phyloP scores from a whole-genome alignment of 306 rosid species.

The Delonix regia region DNA sequence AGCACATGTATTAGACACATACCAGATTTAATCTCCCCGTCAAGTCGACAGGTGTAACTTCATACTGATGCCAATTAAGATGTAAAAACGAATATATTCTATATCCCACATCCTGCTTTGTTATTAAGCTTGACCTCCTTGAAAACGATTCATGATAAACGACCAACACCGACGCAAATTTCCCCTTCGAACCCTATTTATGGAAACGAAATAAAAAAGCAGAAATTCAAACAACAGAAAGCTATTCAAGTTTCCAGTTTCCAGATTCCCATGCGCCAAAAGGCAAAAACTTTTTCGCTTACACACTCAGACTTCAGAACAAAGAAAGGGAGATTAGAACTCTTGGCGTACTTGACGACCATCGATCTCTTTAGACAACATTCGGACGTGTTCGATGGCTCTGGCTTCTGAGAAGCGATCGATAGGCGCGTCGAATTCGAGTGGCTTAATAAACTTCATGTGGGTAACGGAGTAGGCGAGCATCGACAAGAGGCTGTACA shows the following conservation, averaged over 20 bases:
- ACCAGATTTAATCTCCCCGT: background rate
- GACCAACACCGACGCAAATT: background rate
- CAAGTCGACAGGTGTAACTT: background rate
- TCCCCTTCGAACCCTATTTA: background rate
- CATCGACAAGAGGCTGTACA: constrained; percentile 70
- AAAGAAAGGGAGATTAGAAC: background rate
- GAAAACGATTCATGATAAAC: background rate
- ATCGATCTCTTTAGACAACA: constrained; percentile 80
- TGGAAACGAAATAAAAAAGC: background rate
- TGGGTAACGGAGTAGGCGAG: constrained; percentile 62
- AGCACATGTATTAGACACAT: background rate
- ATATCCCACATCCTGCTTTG: background rate
- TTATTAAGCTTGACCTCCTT: background rate
- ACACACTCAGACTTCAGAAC: background rate
- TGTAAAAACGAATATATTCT: background rate
- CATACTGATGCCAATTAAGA: background rate
- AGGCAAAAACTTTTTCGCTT: background rate
- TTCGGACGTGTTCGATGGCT: constrained; percentile 74
- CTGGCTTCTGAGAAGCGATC: constrained; percentile 89
- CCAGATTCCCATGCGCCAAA: background rate
- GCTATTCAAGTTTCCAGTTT: background rate
- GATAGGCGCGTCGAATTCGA: constrained; percentile 70
- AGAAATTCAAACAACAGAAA: background rate
- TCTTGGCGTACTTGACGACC: constrained; percentile 78
- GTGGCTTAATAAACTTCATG: constrained; percentile 83